These are phyloP conservation scores for Diaporthe sp. DNA, from an alignment of 2,329 filamentous ascomycete species.

Conservation along the genomic window DNA sequence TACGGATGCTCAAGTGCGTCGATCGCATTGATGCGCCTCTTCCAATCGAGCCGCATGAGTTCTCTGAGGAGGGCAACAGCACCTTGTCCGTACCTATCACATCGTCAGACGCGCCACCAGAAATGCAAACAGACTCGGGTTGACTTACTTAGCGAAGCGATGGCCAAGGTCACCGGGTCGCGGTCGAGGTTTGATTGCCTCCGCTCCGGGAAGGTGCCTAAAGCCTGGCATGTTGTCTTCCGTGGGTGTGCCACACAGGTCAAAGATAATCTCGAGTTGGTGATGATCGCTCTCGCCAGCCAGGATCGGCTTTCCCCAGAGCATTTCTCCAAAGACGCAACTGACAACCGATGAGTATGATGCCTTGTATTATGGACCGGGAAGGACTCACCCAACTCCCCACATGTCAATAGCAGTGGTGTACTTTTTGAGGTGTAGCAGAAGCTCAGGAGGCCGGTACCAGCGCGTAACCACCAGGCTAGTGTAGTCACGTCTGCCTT, in stretches of 20 bases:
- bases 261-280: slow-evolving; percentile 94
- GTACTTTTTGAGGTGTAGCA: slow-evolving; percentile 89
- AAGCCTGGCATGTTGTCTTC: slow-evolving; percentile 95
- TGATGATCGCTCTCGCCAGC: slow-evolving; percentile 90
- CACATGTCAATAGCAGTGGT: slow-evolving; percentile 99
- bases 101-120: slow-evolving; percentile 5
- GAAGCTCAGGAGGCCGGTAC: slow-evolving; percentile 94
- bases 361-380: background rate
- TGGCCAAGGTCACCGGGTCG: slow-evolving; percentile 76
- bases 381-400: slow-evolving; percentile 85
- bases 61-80: slow-evolving; percentile 87
- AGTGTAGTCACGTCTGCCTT: slow-evolving; percentile 91
- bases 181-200: slow-evolving; percentile 76
- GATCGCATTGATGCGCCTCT: slow-evolving; percentile 88
- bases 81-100: slow-evolving; percentile 71
- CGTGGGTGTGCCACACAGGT: slow-evolving; percentile 89
- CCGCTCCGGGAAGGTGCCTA: slow-evolving; percentile 84
- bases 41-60: slow-evolving; percentile 90
- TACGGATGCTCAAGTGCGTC: slow-evolving; percentile 95
- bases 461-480: slow-evolving; percentile 96
- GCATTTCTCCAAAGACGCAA: slow-evolving; percentile 99
- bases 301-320: slow-evolving; percentile 91
- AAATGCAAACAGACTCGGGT: too few relatives aligned
- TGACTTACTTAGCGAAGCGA: slow-evolving; percentile 77
- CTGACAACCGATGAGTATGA: slow-evolving; percentile 58